These are phyloP conservation scores for Blastobotrys mokoenaii DNA, from an alignment of 805 yeast species.

Conservation along the genomic window DNA sequence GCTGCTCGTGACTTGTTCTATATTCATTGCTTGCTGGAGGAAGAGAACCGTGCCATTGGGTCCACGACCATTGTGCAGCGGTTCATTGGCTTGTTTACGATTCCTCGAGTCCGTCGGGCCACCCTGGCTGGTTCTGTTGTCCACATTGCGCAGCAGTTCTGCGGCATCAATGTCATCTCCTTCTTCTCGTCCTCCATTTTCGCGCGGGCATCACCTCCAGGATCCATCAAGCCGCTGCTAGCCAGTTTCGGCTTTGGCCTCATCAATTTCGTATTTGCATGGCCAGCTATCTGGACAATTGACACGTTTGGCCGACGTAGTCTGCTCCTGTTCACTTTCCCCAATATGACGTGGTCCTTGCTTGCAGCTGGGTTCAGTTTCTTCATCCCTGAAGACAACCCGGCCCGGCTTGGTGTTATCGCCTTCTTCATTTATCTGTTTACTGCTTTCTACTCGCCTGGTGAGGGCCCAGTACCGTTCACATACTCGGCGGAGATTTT, in stretches of 20 bases:
- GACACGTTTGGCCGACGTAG: conserved; percentile 66
- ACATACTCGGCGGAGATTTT: conserved; percentile 66
- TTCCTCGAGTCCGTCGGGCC: conserved; percentile 77
- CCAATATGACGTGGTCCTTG: conserved; percentile 46
- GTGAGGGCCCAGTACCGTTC: conserved; percentile 86
- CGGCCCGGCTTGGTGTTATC: conserved; percentile 52
- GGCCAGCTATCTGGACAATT: conserved; percentile 72
- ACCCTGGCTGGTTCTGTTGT: conserved; percentile 70
- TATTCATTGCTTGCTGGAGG: conserved; percentile 41
- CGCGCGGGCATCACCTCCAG: conserved; percentile 41
- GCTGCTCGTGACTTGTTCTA: conserved; percentile 61
- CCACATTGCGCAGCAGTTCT: conserved; percentile 85
- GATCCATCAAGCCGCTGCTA: conserved; percentile 45
- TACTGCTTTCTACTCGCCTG: conserved; percentile 65
- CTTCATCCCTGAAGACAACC: conserved; percentile 44
- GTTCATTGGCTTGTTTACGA: conserved; percentile 40
- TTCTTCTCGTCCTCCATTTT: conserved; percentile 76
- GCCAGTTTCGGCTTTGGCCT: conserved; percentile 84
- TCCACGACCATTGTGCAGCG: conserved; percentile 19
- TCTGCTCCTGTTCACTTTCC: conserved; percentile 48
- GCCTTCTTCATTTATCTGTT: conserved; percentile 66
- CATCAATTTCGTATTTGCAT: conserved; percentile 67
- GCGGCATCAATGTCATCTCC: conserved; percentile 83
- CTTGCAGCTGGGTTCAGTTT: conserved; percentile 49
- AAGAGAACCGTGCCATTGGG: conserved; percentile 29